A percentile compares a stretch with the other conserved stretches of the same genome.
phyloP scores from a whole-genome alignment of 495 filamentous ascomycete species.

The Pyrenula massariospora region DNA sequence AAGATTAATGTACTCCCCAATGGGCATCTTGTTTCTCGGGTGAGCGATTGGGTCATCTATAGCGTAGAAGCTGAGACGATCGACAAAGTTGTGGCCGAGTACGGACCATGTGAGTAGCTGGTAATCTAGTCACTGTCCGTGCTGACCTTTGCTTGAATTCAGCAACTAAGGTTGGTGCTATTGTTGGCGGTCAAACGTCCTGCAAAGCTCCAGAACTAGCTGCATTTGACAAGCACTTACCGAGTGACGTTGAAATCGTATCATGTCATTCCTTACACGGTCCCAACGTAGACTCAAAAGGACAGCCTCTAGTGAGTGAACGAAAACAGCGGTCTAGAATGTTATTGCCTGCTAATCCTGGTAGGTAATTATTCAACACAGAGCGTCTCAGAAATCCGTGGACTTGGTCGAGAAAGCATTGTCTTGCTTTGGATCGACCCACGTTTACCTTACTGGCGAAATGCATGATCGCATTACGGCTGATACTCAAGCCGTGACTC shows the following conservation, averaged over 20 bases:
- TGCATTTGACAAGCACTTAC: constrained; percentile 83
- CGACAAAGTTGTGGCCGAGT: constrained; percentile 69
- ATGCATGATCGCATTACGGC: constrained; percentile 95
- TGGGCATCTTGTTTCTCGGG: constrained; percentile 88
- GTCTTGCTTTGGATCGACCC: constrained; percentile 66
- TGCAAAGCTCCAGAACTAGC: constrained; percentile 96
- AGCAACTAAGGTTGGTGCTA: constrained; percentile 89
- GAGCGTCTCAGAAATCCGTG: constrained; percentile 66
- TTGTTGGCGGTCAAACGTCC: constrained; percentile 95
- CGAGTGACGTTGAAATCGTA: constrained; percentile 80
- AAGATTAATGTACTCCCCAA: constrained; percentile 60
- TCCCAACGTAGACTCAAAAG: constrained; percentile 73
- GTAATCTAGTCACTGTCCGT: constrained; percentile 2
- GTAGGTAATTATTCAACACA: constrained; percentile 81
- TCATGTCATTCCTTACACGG: constrained; percentile 97
- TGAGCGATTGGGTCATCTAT: constrained; percentile 96
- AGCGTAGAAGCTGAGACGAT: constrained; percentile 90
- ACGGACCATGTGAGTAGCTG: constrained; percentile 72
- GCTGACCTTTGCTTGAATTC: constrained; percentile 2
- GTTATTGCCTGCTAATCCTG: neutral
- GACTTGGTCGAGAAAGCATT: constrained; percentile 69
- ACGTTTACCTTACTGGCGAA: constrained; percentile 73
- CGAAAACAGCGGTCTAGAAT: constrained; percentile 5
- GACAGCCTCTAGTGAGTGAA: constrained; percentile 66
- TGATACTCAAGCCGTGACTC: constrained; percentile 95